phyloP scores from a whole-genome alignment of 352 stramenopile genomes.

The Lagenidium sp. region DNA sequence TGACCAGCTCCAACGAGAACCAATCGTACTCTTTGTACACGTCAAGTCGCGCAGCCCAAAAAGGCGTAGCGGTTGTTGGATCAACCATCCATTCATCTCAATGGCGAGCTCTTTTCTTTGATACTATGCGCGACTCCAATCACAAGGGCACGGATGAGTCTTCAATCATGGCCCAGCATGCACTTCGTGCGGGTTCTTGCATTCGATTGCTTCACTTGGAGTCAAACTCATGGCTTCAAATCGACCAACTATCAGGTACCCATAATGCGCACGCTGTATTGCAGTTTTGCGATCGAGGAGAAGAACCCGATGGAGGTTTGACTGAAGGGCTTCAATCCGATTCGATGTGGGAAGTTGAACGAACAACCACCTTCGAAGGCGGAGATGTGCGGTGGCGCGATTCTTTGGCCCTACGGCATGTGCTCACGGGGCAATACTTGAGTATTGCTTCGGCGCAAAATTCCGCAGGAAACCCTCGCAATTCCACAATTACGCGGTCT shows the following conservation, averaged over 20 bases:
- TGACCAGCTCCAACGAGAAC: constrained; percentile 32
- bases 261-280: too few species aligned
- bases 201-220: constrained; percentile 60
- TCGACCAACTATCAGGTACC: too few species aligned
- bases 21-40: constrained; percentile 52
- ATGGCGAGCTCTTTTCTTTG: constrained; percentile 48
- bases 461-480: not conserved
- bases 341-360: constrained; percentile 58
- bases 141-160: too few species aligned
- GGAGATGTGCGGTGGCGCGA: constrained; percentile 48
- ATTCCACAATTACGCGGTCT: constrained; percentile 10
- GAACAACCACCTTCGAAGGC: constrained; percentile 34
- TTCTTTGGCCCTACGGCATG: constrained; percentile 34
- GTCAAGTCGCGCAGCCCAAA: constrained; percentile 34
- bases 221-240: constrained; percentile 52
- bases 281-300: too few species aligned
- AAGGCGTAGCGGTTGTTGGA: constrained; percentile 33
- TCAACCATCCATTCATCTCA: constrained; percentile 49
- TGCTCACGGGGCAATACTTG: constrained; percentile 51
- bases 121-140: too few species aligned
- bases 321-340: too few species aligned
- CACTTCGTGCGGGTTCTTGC: constrained; percentile 40
- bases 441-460: too few species aligned
- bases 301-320: too few species aligned
- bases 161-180: too few species aligned